Conservation (phyloP, 208 protist genomes). For the Acanthamoeba triangularis region DNA sequence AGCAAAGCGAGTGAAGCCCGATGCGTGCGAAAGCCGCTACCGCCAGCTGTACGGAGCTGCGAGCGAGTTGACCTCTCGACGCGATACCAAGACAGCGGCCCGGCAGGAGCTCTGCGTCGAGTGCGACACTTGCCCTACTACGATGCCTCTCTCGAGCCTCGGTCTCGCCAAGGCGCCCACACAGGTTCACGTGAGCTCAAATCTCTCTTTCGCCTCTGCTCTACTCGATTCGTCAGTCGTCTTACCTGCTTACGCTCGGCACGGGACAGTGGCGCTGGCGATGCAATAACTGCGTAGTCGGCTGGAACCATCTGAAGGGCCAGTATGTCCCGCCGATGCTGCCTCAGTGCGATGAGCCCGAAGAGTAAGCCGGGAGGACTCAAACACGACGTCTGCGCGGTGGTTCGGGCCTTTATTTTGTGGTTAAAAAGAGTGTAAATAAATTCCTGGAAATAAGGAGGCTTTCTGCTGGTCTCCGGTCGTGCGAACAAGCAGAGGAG, state of each 20-base stretch:
- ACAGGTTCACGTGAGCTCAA: neutral
- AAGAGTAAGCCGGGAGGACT: neutral
- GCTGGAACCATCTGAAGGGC: neutral
- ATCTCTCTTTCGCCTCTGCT: neutral
- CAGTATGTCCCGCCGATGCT: neutral
- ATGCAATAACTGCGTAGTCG: neutral
- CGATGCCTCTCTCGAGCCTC: neutral
- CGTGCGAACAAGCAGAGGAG: neutral
- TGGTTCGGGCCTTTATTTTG: neutral
- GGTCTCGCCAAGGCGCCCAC: neutral
- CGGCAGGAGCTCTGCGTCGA: neutral
- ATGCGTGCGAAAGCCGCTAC: neutral
- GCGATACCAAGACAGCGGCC: neutral
- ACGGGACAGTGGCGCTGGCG: slow-evolving; percentile 2
- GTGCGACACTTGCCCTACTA: neutral
- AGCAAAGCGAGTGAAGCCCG: neutral
- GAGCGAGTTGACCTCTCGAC: neutral
- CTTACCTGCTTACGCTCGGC: neutral
- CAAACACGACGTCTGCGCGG: neutral
- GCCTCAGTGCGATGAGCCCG: neutral
- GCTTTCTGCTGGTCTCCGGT: neutral
- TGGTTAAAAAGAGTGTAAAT: neutral
- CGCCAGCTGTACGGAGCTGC: neutral
- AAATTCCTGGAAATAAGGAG: neutral
- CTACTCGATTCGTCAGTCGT: neutral